Conservation (phyloP, 2,329 filamentous ascomycete species). For the Paecilomyces fulvus region DNA sequence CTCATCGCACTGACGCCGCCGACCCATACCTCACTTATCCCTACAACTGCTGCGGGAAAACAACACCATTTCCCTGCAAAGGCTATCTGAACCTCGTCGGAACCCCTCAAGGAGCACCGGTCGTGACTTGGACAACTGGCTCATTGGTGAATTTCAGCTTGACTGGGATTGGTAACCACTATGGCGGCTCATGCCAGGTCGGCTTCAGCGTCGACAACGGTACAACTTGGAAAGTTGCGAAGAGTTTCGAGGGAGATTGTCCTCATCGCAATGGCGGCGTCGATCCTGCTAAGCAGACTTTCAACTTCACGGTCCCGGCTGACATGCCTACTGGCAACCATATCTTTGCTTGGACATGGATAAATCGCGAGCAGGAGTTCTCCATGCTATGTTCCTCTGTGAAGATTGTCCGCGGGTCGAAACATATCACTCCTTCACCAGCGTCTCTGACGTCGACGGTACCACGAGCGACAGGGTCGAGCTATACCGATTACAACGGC, state of each 20-base stretch:
- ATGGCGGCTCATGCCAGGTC: slow-evolving; percentile 40
- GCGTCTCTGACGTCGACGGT: background rate
- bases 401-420: slow-evolving; percentile 22
- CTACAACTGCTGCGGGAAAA: slow-evolving; percentile 37
- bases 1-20: slow-evolving; percentile 26
- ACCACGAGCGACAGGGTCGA: background rate
- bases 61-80: slow-evolving; percentile 30
- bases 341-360: slow-evolving; percentile 40
- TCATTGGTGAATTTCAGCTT: slow-evolving; percentile 32
- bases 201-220: slow-evolving; percentile 38
- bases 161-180: slow-evolving; percentile 32
- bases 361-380: slow-evolving; percentile 40
- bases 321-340: slow-evolving; percentile 35
- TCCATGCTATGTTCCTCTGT: slow-evolving; percentile 40
- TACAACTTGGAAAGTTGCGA: slow-evolving; percentile 37
- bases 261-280: slow-evolving; percentile 32
- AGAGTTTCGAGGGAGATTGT: slow-evolving; percentile 41
- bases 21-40: slow-evolving; percentile 36
- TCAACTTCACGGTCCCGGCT: slow-evolving; percentile 37
- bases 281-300: slow-evolving; percentile 33
- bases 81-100: slow-evolving; percentile 38
- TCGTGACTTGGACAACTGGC: slow-evolving; percentile 37
- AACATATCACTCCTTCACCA: background rate
- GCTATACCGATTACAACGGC: background rate
- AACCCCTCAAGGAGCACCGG: slow-evolving; percentile 33